Evolutionary conservation across 768 basidiomycete species (phyloP).

Genomic region (Chalciporus sphaerocephalus): DNA sequence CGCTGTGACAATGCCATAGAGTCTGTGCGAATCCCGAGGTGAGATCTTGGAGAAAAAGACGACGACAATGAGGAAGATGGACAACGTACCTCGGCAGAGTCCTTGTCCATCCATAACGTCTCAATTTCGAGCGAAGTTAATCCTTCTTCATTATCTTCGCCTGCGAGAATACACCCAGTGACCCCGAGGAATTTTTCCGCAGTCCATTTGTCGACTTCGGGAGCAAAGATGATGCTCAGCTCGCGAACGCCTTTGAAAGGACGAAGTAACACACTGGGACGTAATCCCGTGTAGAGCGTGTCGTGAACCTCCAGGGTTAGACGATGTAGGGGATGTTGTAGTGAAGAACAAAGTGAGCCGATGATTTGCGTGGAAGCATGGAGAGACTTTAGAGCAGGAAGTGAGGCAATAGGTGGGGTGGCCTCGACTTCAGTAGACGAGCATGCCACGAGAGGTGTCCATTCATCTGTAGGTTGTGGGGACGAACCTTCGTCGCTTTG

Average conservation of each 20-base stretch:
- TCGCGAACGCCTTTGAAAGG: slow-evolving; percentile 26
- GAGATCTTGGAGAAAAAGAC: background rate
- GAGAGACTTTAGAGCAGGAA: slow-evolving; percentile 26
- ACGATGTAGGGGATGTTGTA: slow-evolving; percentile 14
- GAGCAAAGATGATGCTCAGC: slow-evolving; percentile 27
- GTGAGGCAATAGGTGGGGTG: slow-evolving; percentile 4
- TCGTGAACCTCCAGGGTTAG: slow-evolving; percentile 25
- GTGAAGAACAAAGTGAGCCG: slow-evolving; percentile 17
- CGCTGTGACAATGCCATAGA: slow-evolving; percentile 26
- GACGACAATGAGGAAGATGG: background rate
- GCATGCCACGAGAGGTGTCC: background rate
- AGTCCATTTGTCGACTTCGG: slow-evolving; percentile 33
- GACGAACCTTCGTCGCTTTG: background rate
- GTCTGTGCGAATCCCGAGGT: slow-evolving; percentile 11
- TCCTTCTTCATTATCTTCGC: slow-evolving; percentile 5
- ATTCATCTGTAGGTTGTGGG: slow-evolving; percentile 7
- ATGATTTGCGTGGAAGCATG: slow-evolving; percentile 26
- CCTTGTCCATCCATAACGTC: slow-evolving; percentile 24
- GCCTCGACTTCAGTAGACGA: background rate
- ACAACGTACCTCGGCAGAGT: slow-evolving; percentile 26
- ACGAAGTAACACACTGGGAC: slow-evolving; percentile 25
- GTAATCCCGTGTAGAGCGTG: slow-evolving; percentile 29
- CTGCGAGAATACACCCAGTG: slow-evolving; percentile 21
- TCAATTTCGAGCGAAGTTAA: slow-evolving; percentile 27
- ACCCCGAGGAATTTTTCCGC: slow-evolving; percentile 30